Percentiles rank a stretch among this genome's conserved stretches.
Conservation (phyloP, 2,329 filamentous ascomycete species). For the Aspergillus sp. region DNA sequence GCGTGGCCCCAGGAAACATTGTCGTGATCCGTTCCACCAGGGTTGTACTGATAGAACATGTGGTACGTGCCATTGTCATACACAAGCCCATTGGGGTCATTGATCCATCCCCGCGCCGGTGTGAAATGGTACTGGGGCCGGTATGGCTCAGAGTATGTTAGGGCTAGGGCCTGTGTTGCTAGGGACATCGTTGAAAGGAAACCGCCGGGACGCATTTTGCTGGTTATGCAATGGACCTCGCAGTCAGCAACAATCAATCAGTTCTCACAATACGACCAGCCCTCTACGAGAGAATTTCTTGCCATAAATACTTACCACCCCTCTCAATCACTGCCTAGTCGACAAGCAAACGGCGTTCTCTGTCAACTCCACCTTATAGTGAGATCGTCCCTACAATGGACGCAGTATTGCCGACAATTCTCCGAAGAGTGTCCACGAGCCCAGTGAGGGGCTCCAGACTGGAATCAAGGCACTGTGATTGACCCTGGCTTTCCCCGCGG, state of each 20-base stretch:
- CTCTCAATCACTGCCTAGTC: too few relatives aligned
- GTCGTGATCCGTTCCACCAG: slow-evolving; percentile 39
- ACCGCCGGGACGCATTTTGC: neutral
- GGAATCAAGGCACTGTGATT: neutral
- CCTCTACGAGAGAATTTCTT: too few relatives aligned
- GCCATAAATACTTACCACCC: too few relatives aligned
- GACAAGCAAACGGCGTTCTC: too few relatives aligned
- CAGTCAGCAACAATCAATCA: too few relatives aligned
- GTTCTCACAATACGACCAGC: too few relatives aligned
- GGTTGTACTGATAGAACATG: slow-evolving; percentile 54
- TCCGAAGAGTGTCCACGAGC: neutral
- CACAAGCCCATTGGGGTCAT: slow-evolving; percentile 17
- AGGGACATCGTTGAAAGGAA: neutral
- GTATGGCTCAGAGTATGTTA: slow-evolving; percentile 6
- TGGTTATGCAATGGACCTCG: too few relatives aligned
- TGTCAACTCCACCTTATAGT: too few relatives aligned
- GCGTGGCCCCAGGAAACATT: slow-evolving; percentile 54
- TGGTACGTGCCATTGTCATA: slow-evolving; percentile 42
- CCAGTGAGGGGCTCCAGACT: neutral
- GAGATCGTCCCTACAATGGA: too few relatives aligned
- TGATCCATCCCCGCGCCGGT: slow-evolving; percentile 13
- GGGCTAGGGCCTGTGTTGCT: neutral
- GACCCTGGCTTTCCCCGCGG: neutral
- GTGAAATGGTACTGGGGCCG: slow-evolving; percentile 12
- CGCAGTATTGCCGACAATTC: neutral